Conservation (phyloP, 306 rosid species). For the Bauhinia variegata region DNA sequence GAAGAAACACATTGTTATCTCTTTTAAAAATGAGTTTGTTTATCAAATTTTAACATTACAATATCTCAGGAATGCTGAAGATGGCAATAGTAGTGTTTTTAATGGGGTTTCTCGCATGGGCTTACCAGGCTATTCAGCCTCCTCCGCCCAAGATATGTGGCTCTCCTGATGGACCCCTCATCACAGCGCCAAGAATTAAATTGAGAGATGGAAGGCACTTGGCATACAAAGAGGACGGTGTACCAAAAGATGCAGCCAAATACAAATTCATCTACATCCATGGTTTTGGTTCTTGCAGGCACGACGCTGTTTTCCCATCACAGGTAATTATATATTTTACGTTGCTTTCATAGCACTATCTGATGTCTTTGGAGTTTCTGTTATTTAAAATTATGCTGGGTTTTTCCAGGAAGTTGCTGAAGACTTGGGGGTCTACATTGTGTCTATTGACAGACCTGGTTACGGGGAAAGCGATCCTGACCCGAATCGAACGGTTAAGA, state of each 20-base stretch:
- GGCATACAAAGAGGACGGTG: slow-evolving; percentile 85
- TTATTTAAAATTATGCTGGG: slow-evolving; percentile 31
- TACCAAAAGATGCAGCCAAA: slow-evolving; percentile 66
- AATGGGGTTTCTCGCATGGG: slow-evolving; percentile 74
- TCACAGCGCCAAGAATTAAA: slow-evolving; percentile 76
- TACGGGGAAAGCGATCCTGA: slow-evolving; percentile 96
- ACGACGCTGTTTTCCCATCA: slow-evolving; percentile 56
- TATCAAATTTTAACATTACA: slow-evolving; percentile 13
- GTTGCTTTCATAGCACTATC: slow-evolving; percentile 1
- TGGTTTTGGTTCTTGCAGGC: slow-evolving; percentile 70
- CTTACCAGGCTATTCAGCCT: slow-evolving; percentile 73
- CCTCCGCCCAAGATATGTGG: slow-evolving; percentile 82
- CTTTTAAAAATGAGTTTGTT: background rate
- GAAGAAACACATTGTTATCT: background rate
- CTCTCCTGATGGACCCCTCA: slow-evolving; percentile 67
- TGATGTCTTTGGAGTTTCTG: background rate
- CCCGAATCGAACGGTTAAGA: slow-evolving; percentile 71
- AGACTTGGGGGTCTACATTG: slow-evolving; percentile 62
- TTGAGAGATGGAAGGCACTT: slow-evolving; percentile 86
- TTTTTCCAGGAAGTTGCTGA: slow-evolving; percentile 60
- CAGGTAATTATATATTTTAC: slow-evolving; percentile 48
- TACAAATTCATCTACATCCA: slow-evolving; percentile 67
- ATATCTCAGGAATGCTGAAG: slow-evolving; percentile 63
- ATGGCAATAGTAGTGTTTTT: slow-evolving; percentile 52
- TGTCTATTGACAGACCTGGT: slow-evolving; percentile 89